phyloP scores from a whole-genome alignment of 2,329 filamentous ascomycete species.

The Scedosporium dehoogii region DNA sequence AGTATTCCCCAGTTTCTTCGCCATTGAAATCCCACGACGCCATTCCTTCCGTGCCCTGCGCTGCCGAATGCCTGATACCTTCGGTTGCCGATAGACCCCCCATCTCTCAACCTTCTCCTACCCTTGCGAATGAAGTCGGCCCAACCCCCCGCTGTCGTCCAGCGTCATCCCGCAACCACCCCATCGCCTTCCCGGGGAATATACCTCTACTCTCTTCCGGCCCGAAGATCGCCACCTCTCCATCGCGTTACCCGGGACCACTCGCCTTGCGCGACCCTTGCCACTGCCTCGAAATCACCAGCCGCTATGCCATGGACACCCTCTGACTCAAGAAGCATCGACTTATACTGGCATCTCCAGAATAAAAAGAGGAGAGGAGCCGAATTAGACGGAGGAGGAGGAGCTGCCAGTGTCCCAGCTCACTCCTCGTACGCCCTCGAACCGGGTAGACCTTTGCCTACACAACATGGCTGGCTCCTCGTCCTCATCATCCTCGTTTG shows the following conservation, averaged over 20 bases:
- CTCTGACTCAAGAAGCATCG: not conserved
- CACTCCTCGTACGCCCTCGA: not conserved
- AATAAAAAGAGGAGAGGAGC: not conserved
- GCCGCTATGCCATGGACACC: not conserved
- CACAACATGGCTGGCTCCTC: slow-evolving; percentile 26
- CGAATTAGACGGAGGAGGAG: not conserved
- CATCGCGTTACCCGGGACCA: not conserved
- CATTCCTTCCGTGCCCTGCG: not conserved
- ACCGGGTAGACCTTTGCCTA: not conserved
- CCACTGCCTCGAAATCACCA: not conserved
- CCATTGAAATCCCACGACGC: not conserved
- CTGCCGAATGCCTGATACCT: not conserved
- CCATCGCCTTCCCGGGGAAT: not conserved
- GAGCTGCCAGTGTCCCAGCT: not conserved
- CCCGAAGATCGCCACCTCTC: not conserved
- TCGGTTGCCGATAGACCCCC: not conserved
- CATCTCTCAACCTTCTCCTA: not conserved
- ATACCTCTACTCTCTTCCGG: not conserved
- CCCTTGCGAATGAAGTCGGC: slow-evolving; percentile 1
- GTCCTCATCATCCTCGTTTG: slow-evolving; percentile 39
- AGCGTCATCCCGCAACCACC: not conserved
- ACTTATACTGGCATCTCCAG: not conserved
- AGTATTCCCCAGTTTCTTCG: not conserved
- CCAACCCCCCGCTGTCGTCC: not conserved
- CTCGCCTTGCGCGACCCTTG: not conserved